These are phyloP conservation scores for Paramecium bursaria DNA, from an alignment of 73 alveolate genomes.

Conservation along the genomic window DNA sequence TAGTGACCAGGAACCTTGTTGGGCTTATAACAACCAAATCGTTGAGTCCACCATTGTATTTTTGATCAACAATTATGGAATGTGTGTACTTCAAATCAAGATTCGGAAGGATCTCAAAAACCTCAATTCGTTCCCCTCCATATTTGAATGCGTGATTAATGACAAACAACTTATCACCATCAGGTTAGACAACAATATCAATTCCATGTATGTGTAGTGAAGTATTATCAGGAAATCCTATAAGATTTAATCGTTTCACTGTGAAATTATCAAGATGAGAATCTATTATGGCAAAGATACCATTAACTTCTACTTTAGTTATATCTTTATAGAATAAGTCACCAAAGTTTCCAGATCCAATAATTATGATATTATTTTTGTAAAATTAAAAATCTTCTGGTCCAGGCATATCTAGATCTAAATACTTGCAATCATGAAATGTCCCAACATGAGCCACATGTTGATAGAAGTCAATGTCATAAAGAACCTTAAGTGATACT, in stretches of 20 bases:
- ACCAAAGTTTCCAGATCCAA: slow-evolving; percentile 28
- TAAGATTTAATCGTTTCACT: background rate
- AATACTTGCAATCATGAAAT: slow-evolving; percentile 6
- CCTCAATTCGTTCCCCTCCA: slow-evolving; percentile 46
- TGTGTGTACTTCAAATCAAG: background rate
- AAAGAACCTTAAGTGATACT: too few species aligned
- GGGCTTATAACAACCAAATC: slow-evolving; percentile 9
- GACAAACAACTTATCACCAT: slow-evolving; percentile 17
- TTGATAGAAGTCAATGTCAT: background rate
- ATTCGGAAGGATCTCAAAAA: background rate
- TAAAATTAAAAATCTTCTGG: slow-evolving; percentile 14
- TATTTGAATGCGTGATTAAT: slow-evolving; percentile 21
- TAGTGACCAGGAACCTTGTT: background rate
- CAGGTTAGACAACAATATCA: background rate
- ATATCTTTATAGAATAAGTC: background rate
- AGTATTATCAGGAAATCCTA: background rate
- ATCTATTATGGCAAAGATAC: slow-evolving; percentile 5
- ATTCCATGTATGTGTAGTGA: slow-evolving; percentile 22
- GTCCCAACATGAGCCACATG: background rate
- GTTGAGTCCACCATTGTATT: slow-evolving; percentile 28
- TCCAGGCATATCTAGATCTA: background rate
- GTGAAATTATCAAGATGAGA: background rate
- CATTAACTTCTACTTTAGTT: background rate
- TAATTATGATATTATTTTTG: background rate
- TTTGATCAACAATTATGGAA: slow-evolving; percentile 30